Evolutionary conservation across 495 filamentous ascomycete genomes (phyloP), one percentile per base, ranked within the genome.

Genomic region (Paragyromitra xinjiangensis): DNA sequence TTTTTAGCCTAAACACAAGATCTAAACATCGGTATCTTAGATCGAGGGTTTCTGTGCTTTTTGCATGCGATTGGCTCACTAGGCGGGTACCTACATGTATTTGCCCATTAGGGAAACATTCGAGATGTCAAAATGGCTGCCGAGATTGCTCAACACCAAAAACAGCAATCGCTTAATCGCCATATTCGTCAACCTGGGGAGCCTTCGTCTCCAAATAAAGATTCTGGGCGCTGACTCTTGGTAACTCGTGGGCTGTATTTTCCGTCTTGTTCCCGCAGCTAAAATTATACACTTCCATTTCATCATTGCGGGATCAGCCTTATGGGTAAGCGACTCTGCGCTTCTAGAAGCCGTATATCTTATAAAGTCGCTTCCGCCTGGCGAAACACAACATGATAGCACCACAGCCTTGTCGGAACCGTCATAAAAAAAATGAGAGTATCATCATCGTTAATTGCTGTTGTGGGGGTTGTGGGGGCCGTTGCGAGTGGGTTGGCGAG

Each of bases 281-380:
- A 48, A 48, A 48, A 48, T 48, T 48, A 48, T 48, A 11, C 16
- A 16, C 16, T 2, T 53, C 29, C 29, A 34, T 3, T 34, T 3
- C 29, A 3, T n/a, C 50, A 8, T n/a, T 22, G n/a, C 16, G 50
- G 50, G 6, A n/a, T 24, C 3, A 53, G 6, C 50, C 6, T 53
- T 53, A 53, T 53, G 50, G 50, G 50, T 22, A 53, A 53, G 50
- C 50, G 50, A 53, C 50, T n/a, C n/a, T 19, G 19, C 19, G 50
- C 50, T 53, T 48, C 11, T 48, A 48, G 44, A 16, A 34, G 44
- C 1, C 4, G 11, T 11, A 3, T n/a, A 53, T 53, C 22, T 19
- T 53, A 53, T 53, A 16, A 48, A 48, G 44, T 16, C 16, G 44
- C 11, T 48, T 16, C 11, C 16, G 44, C 44, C 44, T 16, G 0